These are phyloP conservation scores for Alternaria sp. DNA, from an alignment of 2,329 filamentous ascomycete genomes.

Conservation along the genomic window DNA sequence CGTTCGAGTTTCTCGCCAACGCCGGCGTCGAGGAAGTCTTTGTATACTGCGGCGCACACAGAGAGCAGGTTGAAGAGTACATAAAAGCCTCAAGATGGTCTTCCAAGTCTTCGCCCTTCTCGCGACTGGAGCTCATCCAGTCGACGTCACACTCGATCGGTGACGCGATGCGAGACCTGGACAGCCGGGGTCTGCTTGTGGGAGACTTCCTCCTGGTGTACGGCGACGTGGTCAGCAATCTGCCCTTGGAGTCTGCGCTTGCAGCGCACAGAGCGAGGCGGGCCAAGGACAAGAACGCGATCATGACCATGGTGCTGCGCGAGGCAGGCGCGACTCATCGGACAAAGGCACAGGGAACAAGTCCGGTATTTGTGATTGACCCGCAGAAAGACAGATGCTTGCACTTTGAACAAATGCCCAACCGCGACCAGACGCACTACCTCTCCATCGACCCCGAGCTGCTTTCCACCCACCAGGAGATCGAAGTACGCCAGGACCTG, in stretches of 20 bases:
- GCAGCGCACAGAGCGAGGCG: slow-evolving; percentile 81
- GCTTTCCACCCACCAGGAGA: slow-evolving; percentile 75
- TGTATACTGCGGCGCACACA: slow-evolving; percentile 88
- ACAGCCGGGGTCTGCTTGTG: slow-evolving; percentile 82
- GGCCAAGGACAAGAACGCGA: slow-evolving; percentile 86
- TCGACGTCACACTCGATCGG: slow-evolving; percentile 88
- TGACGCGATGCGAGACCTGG: slow-evolving; percentile 92
- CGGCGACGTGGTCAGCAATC: slow-evolving; percentile 89
- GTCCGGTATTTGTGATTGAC: slow-evolving; percentile 87
- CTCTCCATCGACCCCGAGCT: slow-evolving; percentile 80
- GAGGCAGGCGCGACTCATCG: slow-evolving; percentile 78
- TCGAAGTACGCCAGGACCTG: slow-evolving; percentile 85
- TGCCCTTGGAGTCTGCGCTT: slow-evolving; percentile 81
- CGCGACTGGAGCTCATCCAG: slow-evolving; percentile 81
- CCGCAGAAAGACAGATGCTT: slow-evolving; percentile 80
- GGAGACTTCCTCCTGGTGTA: slow-evolving; percentile 94
- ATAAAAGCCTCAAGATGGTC: slow-evolving; percentile 80
- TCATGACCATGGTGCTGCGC: slow-evolving; percentile 94
- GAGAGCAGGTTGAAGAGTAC: slow-evolving; percentile 86
- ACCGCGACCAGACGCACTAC: slow-evolving; percentile 69
- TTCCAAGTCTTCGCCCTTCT: slow-evolving; percentile 78
- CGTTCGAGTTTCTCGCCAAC: slow-evolving; percentile 93
- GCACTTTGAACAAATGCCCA: slow-evolving; percentile 91
- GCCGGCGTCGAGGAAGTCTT: slow-evolving; percentile 94
- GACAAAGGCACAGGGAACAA: slow-evolving; percentile 77